Evolutionary conservation across 1,139 yeast genomes (phyloP).

Genomic region (Blastobotrys persicus): DNA sequence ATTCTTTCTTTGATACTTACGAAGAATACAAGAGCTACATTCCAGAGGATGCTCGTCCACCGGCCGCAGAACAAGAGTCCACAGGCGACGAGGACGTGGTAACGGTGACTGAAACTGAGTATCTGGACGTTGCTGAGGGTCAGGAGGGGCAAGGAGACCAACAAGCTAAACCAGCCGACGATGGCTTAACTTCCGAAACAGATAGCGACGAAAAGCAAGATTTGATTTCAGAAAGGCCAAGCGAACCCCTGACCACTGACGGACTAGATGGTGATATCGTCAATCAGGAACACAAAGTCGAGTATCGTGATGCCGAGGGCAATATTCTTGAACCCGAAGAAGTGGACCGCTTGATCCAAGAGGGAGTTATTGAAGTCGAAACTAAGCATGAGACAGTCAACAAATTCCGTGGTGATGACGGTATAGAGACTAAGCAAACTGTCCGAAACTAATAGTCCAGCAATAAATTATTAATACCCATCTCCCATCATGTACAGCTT

Average conservation of each 20-base stretch:
- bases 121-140: conserved; percentile 20
- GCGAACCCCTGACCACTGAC: conserved; percentile 1
- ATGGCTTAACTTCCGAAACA: conserved; percentile 22
- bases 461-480: conserved; percentile 7
- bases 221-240: conserved; percentile 9
- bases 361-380: conserved; percentile 26
- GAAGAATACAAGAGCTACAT: conserved; percentile 29
- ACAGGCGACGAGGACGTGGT: conserved; percentile 14
- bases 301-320: conserved; percentile 36
- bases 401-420: conserved; percentile 18
- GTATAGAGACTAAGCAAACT: conserved; percentile 16
- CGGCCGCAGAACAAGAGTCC: conserved; percentile 14
- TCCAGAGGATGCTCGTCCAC: conserved; percentile 15
- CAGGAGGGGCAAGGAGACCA: conserved; percentile 22
- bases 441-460: neutral
- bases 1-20: conserved; percentile 45
- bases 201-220: conserved; percentile 12
- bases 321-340: conserved; percentile 33
- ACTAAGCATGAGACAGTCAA: conserved; percentile 20
- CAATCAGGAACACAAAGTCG: conserved; percentile 23
- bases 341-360: conserved; percentile 28
- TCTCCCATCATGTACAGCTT: neutral
- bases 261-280: conserved; percentile 1
- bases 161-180: conserved; percentile 22
- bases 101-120: conserved; percentile 9